A percentile compares a stretch with the other conserved stretches of the same genome.
These are phyloP conservation scores for Stevia rebaudiana DNA, from an alignment of 140 eudicot genomes.

Conservation along the genomic window DNA sequence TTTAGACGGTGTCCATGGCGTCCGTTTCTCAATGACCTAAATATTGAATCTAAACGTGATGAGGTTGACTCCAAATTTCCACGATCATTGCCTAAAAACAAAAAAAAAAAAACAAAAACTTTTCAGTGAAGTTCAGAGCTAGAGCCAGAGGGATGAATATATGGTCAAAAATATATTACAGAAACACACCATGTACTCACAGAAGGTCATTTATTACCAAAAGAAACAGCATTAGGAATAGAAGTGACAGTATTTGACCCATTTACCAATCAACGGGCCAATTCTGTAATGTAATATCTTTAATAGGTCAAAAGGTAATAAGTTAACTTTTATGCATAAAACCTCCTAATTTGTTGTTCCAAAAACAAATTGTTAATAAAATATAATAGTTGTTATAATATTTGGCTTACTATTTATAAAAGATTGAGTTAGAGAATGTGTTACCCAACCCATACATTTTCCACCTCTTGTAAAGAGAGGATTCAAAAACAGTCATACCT, in stretches of 20 bases:
- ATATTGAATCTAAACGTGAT: constrained; percentile 71
- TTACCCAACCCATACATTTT: neutral
- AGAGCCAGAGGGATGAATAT: neutral
- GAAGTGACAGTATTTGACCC: neutral
- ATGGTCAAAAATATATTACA: neutral
- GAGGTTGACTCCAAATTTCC: constrained; percentile 59
- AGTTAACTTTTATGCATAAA: neutral
- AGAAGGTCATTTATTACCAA: too few species aligned
- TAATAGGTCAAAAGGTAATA: neutral
- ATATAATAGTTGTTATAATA: neutral
- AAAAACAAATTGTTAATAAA: neutral
- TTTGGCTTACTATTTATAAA: neutral
- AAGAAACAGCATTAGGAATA: neutral
- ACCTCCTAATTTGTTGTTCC: neutral
- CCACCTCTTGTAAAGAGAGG: neutral
- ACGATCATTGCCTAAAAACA: neutral
- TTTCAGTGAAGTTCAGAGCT: neutral
- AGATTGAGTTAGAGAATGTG: neutral
- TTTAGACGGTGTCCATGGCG: constrained; percentile 84
- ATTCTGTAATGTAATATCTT: too few species aligned
- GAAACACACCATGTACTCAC: neutral
- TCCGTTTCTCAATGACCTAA: constrained; percentile 76
- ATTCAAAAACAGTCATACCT: constrained; percentile 34
- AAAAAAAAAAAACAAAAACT: neutral
- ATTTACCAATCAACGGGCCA: neutral